Evolutionary conservation across 2,329 filamentous ascomycete species (phyloP), one percentile per base, ranked within the genome.

Genomic region (Coniosporium tulheliwenetii): DNA sequence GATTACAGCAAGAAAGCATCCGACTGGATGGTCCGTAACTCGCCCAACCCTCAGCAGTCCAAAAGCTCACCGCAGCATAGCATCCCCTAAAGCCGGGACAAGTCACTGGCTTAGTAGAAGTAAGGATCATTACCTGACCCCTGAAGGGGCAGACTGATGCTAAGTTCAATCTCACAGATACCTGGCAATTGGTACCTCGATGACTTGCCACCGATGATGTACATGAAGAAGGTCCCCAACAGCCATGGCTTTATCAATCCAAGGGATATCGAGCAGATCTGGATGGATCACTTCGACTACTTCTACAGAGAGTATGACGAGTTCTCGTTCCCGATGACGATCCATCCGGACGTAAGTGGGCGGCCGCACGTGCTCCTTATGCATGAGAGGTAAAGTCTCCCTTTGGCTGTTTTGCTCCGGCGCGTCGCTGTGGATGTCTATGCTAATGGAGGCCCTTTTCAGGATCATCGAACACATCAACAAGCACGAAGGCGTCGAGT

Each of bases 231-330:
- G 9, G 65, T 71, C 0, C 61, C 75, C 0, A 81, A 81, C 49
- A 71, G 66, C n/a, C 77, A 81, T 50, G 78, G 78, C 7, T 79
- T 61, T 61, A 64, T 68, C 2, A 64, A 66, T 43, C 61, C 69
- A 0, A 59, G 69, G n/a, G 73, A 77, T 44, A 68, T 80, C 1
- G 75, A 81, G 50, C 73, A 77, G 30, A 67, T 79, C 30, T 80
- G 75, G 76, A 61, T 69, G 48, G 74, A 80, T 44, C 75, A 80
- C 46, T 81, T 81, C 44, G 70, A 79, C 49, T 85, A 84, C 58
- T 84, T 81, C 51, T 85, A 85, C 54, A 66, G 79, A 26, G 79
- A 85, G 56, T 79, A 83, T 46, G 79, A 85, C 48, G 77, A 82
- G 48, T 85, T 85, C 45, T 71, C 84, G 40, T 85, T 85, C 49